phyloP scores from a whole-genome alignment of 441 rosid genomes.

The Iberis amara region DNA sequence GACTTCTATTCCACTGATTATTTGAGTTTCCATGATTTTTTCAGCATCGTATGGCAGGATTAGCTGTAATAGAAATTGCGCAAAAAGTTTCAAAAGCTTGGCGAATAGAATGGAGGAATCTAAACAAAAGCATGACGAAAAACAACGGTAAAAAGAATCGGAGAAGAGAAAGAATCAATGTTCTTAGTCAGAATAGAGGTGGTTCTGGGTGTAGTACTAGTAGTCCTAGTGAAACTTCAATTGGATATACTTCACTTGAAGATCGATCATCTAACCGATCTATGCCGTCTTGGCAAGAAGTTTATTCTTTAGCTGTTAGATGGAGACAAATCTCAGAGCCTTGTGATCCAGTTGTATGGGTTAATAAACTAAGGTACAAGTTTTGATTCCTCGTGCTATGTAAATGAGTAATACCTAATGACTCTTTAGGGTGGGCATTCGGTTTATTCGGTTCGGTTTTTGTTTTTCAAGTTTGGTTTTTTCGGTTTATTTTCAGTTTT shows the following conservation, averaged over 20 bases:
- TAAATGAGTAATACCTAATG: not conserved
- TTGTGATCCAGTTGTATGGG: conserved; percentile 98
- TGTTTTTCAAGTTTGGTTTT: too few relatives aligned
- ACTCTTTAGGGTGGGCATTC: too few relatives aligned
- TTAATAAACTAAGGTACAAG: conserved; percentile 72
- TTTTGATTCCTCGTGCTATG: conserved; percentile 5
- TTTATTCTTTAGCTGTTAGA: conserved; percentile 77
- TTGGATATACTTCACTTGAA: conserved; percentile 56
- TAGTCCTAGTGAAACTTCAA: conserved; percentile 61
- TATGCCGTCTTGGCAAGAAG: conserved; percentile 78
- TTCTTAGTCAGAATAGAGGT: conserved; percentile 91
- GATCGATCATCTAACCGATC: conserved; percentile 61
- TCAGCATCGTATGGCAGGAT: conserved; percentile 99
- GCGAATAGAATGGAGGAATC: conserved; percentile 83
- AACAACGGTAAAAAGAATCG: conserved; percentile 56
- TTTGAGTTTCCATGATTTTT: conserved; percentile 29
- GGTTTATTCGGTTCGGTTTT: too few relatives aligned
- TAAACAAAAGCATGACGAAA: conserved; percentile 51
- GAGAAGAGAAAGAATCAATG: conserved; percentile 64
- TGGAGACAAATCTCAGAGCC: conserved; percentile 99
- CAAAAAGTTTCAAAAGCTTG: conserved; percentile 90
- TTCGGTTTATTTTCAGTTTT: too few relatives aligned
- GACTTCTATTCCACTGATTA: conserved; percentile 9
- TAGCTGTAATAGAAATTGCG: conserved; percentile 90
- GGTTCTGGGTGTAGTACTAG: conserved; percentile 96